A percentile compares a stretch with the other conserved stretches of the same genome.
Conservation (phyloP, 495 filamentous ascomycete species). For the Bathelium albidoporum region DNA sequence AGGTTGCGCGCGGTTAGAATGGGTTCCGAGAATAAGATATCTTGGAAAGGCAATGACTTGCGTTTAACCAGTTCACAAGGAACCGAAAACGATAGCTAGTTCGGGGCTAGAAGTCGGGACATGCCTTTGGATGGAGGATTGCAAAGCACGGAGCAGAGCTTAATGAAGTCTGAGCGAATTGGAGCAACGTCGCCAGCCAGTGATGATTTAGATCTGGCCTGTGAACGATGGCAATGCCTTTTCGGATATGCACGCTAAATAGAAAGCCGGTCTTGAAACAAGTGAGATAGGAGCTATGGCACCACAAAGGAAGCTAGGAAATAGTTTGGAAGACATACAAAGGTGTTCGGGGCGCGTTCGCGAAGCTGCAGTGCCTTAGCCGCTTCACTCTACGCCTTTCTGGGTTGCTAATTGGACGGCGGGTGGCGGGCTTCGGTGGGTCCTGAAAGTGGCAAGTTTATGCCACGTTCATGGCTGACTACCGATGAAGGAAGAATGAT, state of each 20-base stretch:
- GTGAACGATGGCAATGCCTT: not conserved
- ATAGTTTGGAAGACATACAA: not conserved
- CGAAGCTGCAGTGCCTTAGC: not conserved
- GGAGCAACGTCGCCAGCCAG: not conserved
- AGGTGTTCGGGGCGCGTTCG: not conserved
- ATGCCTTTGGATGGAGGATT: not conserved
- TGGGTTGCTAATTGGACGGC: not conserved
- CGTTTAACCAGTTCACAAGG: not conserved
- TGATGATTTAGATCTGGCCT: not conserved
- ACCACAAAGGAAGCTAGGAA: not conserved
- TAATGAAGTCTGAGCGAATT: conserved; percentile 1
- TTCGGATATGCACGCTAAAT: not conserved
- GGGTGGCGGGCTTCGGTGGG: not conserved
- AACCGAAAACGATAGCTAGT: not conserved
- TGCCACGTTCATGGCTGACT: not conserved
- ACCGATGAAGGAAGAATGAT: not conserved
- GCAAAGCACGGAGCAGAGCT: not conserved
- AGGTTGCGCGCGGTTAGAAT: not conserved
- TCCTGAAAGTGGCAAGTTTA: not conserved
- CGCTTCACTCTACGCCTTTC: not conserved
- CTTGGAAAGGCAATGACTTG: not conserved
- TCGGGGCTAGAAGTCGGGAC: not conserved
- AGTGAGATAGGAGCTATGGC: not conserved
- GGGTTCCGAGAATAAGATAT: not conserved
- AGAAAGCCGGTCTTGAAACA: not conserved